Evolutionary conservation across 371 early-diverging fungal genomes (phyloP), one percentile per base, ranked within the genome.

Genomic region (Circinella minor): DNA sequence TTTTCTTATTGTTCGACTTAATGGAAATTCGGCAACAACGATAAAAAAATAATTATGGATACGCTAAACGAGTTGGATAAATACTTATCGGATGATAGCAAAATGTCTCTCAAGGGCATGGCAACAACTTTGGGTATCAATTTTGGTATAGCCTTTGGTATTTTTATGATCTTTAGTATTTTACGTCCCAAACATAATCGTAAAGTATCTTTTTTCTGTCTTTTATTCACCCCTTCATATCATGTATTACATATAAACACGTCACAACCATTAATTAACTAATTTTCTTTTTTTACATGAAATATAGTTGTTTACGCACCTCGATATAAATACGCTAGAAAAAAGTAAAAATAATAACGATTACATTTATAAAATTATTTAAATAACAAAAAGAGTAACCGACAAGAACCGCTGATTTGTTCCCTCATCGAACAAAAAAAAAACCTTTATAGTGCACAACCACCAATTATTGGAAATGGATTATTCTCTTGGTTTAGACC

Each of bases 401-500:
- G 20, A 34, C 18, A 65, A 39, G 46, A 64, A n/a, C 39, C 39
- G 27, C 27, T 27, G 27, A 27, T 27, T 27, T 27, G 27, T 27
- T 27, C 27, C 27, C 2, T 27, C 27, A 27, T 27, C 27, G 27
- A 27, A 27, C 27, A 27, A 27, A 27, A 27, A 27, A 27, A 27
- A 27, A 27, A 0, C 27, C 27, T 27, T 43, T 9, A n/a, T 61
- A 61, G 46, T 60, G 39, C 63, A 63, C 83, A 86, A 36, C 92
- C 95, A 14, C 91, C 90, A 43, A 82, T 84, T 13, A 82, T 94
- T 54, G 73, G 74, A 0, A 66, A 70, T 47, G 86, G 86, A 5
- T 80, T 88, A 17, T 87, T 91, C 60, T 82, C 88, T 14, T 94
- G 94, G 93, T 77, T 90, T 54, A 71, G 74, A 6, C 86, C 90